Evolutionary conservation across 2,329 filamentous ascomycete species (phyloP).

Genomic region (Fusarium sambucinum): DNA sequence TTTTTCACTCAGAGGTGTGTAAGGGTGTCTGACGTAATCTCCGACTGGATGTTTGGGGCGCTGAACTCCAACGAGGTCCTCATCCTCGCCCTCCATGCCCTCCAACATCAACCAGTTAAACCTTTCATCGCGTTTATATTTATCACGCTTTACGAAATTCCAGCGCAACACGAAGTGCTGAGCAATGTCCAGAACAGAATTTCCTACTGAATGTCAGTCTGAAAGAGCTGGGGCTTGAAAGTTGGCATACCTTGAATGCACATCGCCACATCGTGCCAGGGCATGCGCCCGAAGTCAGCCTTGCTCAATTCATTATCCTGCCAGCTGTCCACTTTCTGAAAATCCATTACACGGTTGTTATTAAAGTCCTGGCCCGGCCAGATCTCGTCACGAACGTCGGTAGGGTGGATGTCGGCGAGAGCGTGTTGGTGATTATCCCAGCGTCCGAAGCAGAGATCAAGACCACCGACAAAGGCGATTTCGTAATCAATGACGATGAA

Average conservation of each 20-base stretch:
- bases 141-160: conserved; percentile 98
- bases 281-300: conserved; percentile 92
- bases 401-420: conserved; percentile 87
- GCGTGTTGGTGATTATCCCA: conserved; percentile 92
- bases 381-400: conserved; percentile 82
- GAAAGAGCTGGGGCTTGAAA: too few relatives aligned
- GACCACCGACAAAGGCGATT: conserved; percentile 90
- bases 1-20: conserved; percentile 74
- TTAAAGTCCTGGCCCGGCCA: conserved; percentile 99
- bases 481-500: conserved; percentile 95
- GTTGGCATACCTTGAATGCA: conserved; percentile 17
- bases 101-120: conserved; percentile 89
- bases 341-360: conserved; percentile 97
- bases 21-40: conserved; percentile 85
- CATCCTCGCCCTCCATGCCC: conserved; percentile 80
- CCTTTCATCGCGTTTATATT: conserved; percentile 88
- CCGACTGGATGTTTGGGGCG: conserved; percentile 90
- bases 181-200: conserved; percentile 90
- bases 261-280: conserved; percentile 90
- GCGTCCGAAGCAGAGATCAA: conserved; percentile 95
- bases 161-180: conserved; percentile 95
- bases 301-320: conserved; percentile 93
- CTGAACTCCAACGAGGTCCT: conserved; percentile 89
- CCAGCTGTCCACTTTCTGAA: conserved; percentile 85
- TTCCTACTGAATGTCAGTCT: too few relatives aligned